Conservation (phyloP, 1,284 basidiomycete genomes). For the Agaricales sp. region DNA sequence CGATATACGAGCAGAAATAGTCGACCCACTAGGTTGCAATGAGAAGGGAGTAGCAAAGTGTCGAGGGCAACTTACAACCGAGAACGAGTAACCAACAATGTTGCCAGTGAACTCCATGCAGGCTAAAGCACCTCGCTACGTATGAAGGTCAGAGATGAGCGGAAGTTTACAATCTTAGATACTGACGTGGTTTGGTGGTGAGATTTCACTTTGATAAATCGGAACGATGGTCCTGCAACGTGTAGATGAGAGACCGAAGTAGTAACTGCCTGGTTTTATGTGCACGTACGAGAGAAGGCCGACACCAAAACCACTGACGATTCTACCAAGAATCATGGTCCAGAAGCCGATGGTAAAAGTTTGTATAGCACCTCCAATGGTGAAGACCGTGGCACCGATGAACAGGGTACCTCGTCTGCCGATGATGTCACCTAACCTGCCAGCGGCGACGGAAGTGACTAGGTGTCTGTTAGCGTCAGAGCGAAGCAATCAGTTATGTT, state of each 20-base stretch:
- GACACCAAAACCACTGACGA: constrained; percentile 89
- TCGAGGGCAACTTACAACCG: constrained; percentile 58
- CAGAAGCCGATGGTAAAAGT: constrained; percentile 80
- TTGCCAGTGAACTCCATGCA: constrained; percentile 97
- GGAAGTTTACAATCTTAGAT: constrained; percentile 1
- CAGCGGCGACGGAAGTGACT: constrained; percentile 89
- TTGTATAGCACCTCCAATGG: constrained; percentile 83
- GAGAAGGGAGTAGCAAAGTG: background rate
- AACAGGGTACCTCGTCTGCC: constrained; percentile 86
- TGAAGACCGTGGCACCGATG: constrained; percentile 81
- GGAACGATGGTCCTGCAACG: constrained; percentile 82
- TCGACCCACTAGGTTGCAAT: constrained; percentile 72
- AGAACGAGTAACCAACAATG: constrained; percentile 90
- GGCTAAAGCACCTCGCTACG: constrained; percentile 78
- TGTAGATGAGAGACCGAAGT: constrained; percentile 1
- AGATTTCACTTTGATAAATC: constrained; percentile 96
- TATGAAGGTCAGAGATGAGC: constrained; percentile 8
- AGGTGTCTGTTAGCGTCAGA: constrained; percentile 7
- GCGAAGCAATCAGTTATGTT: constrained; percentile 4
- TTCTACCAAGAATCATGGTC: constrained; percentile 81
- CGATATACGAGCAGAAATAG: constrained; percentile 86
- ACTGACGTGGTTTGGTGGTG: constrained; percentile 84
- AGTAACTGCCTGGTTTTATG: constrained; percentile 3
- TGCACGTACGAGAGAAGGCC: constrained; percentile 84
- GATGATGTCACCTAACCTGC: constrained; percentile 78